Evolutionary conservation across 345 rosid genomes (phyloP), one percentile per base, ranked within the genome.

Genomic region (Eucalyptus cloeziana): DNA sequence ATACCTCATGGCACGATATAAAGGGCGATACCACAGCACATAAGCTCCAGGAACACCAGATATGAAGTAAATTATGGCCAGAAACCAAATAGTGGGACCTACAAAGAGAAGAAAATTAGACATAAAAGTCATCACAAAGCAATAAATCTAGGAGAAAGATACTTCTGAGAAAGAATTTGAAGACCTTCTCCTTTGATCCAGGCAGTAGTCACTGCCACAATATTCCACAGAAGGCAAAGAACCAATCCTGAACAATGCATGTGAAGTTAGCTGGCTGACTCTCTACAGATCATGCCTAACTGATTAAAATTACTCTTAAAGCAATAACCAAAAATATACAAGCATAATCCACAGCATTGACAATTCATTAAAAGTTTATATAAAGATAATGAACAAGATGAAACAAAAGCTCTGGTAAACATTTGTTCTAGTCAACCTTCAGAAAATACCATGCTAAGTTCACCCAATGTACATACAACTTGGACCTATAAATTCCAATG

Each of bases 1-100:
- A 44, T 96, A 98, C 99, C 99, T 97, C 94, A 95, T 95, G 89
- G 99, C 99, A 90, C 97, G 95, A 90, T 98, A 98, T 64, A 98
- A 95, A 86, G 99, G 99, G 87, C 97, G 96, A 91, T 98, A 98
- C 99, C 99, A 98, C 89, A 93, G 56, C 86, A 95, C 94, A 86
- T 97, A 98, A 86, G 92, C 99, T 83, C 99, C 99, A 90, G 99
- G 99, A 92, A 93, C 95, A 86, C 99, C 99, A 2, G 98, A 88
- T 88, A 98, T 92, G 94, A 94, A 93, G 92, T 98, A 98, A 93
- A 98, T 98, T 89, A 97, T 90, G 86, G 99, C 96, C 67, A 98
- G 98, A 93, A 98, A 94, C 99, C 99, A 98, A 90, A 97, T 97
- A 31, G 95, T 96, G 56, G 94, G 95, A 92, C 98, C 99, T 97